Percentiles rank a stretch among this genome's conserved stretches.
Conservation (phyloP, 2,329 filamentous ascomycete species). For the Alternaria brassicicola region DNA sequence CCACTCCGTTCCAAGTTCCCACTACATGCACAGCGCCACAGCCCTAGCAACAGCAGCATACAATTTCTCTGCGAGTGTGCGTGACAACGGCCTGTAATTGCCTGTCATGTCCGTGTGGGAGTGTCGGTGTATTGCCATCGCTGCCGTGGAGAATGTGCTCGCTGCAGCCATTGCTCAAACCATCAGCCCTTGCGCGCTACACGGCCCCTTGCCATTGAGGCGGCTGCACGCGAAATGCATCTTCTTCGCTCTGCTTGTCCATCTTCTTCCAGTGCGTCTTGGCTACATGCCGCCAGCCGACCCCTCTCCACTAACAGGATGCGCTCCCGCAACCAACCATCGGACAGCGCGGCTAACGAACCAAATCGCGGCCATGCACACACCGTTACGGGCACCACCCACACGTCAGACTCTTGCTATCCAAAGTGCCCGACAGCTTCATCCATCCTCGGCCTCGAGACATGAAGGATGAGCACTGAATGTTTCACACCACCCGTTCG, state of each 20-base stretch:
- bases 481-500: constrained; percentile 37
- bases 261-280: constrained; percentile 26
- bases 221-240: constrained; percentile 28
- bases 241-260: constrained; percentile 11
- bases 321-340: constrained; percentile 7
- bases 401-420: background rate
- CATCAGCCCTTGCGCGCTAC: constrained; percentile 4
- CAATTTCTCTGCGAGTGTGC: background rate
- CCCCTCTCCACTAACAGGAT: constrained; percentile 19
- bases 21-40: constrained; percentile 6
- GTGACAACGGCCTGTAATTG: background rate
- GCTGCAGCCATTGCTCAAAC: background rate
- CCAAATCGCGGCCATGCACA: constrained; percentile 3
- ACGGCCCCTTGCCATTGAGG: constrained; percentile 17
- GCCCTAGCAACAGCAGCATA: background rate
- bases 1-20: constrained; percentile 5
- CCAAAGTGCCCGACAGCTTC: constrained; percentile 6
- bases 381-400: background rate
- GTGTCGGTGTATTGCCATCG: constrained; percentile 10
- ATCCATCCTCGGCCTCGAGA: constrained; percentile 20
- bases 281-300: constrained; percentile 29
- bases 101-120: constrained; percentile 5
- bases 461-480: constrained; percentile 33
- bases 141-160: constrained; percentile 12
- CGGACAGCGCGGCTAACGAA: constrained; percentile 22